Base-by-base conservation (phyloP, 805 yeast species). In the Hanseniaspora hatyaiensis region DNA sequence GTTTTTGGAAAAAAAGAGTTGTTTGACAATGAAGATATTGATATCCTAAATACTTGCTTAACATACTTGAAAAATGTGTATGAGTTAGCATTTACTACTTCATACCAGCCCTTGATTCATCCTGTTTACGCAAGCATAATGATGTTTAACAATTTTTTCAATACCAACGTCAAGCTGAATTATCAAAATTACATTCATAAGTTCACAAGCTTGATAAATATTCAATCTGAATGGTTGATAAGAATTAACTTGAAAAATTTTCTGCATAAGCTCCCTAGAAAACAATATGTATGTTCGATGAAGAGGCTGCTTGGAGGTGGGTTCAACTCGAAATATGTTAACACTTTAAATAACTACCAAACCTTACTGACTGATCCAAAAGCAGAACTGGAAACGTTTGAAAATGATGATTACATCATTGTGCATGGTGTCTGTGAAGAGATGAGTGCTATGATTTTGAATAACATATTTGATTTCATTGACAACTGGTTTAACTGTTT, bases 31-130 rank as follows among this genome's bases (percentile, higher is more conserved):
- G 34, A 32, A 32, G 32, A 28, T 32, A n/a, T 31, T 8, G 16
- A 42, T 23, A n/a, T 30, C 13, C 26, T 45, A 5, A 37, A 30
- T 30, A n/a, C n/a, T n/a, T n/a, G n/a, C n/a, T n/a, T n/a, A n/a
- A n/a, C n/a, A n/a, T n/a, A n/a, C n/a, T n/a, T n/a, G n/a, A 38
- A 30, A 9, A 4, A 16, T 6, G 11, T 49, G 4, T 49, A 32
- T 34, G 34, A 39, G 9, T 13, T 42, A 5, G 13, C 40, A 15
- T 42, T 41, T 19, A 38, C 51, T 3, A 49, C 33, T 11, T 49
- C 51, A 9, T 49, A 42, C 26, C 51, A 49, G 23, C 48, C 51
- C 6, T 20, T 49, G 15, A 15, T 43, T n/a, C 37, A 31, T 11
- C 38, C 45, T 0, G 32, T 49, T 5, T 42, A 37, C 13, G 32